phyloP scores from a whole-genome alignment of 208 protist genomes.

The Herpetomonas samuelpessoai region DNA sequence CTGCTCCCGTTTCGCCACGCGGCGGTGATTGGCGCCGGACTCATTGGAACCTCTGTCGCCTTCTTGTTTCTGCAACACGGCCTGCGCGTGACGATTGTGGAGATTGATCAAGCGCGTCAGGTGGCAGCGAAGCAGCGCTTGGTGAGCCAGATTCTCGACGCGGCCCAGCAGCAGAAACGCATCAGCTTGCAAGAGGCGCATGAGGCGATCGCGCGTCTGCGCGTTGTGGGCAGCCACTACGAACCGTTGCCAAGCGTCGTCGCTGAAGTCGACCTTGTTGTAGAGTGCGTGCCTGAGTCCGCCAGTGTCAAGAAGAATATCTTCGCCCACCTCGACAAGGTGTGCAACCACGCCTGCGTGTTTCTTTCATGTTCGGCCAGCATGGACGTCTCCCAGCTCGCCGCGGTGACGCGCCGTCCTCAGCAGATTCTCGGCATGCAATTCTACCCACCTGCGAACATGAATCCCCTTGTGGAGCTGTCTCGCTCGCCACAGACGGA shows the following conservation, averaged over 20 bases:
- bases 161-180: slow-evolving; percentile 28
- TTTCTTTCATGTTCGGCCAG: slow-evolving; percentile 66
- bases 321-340: slow-evolving; percentile 58
- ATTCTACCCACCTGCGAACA: slow-evolving; percentile 85
- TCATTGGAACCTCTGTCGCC: slow-evolving; percentile 75
- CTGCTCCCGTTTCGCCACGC: slow-evolving; percentile 10
- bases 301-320: slow-evolving; percentile 65
- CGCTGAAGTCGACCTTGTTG: slow-evolving; percentile 50
- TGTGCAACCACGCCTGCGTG: slow-evolving; percentile 69
- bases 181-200: slow-evolving; percentile 23
- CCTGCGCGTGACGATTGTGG: slow-evolving; percentile 69
- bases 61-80: slow-evolving; percentile 52
- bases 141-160: slow-evolving; percentile 22
- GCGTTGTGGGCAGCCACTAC: slow-evolving; percentile 23
- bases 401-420: slow-evolving; percentile 39
- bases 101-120: slow-evolving; percentile 43
- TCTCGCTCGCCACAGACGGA: slow-evolving; percentile 17
- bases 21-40: slow-evolving; percentile 80
- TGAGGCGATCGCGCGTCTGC: slow-evolving; percentile 28
- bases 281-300: slow-evolving; percentile 76
- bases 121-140: slow-evolving; percentile 20
- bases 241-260: slow-evolving; percentile 31
- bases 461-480: slow-evolving; percentile 83
- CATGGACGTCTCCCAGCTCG: slow-evolving; percentile 64
- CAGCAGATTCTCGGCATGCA: slow-evolving; percentile 74